Evolutionary conservation across 192 early-diverging fungal species (phyloP), one percentile per base, ranked within the genome.

Genomic region (Glomus cerebriforme): DNA sequence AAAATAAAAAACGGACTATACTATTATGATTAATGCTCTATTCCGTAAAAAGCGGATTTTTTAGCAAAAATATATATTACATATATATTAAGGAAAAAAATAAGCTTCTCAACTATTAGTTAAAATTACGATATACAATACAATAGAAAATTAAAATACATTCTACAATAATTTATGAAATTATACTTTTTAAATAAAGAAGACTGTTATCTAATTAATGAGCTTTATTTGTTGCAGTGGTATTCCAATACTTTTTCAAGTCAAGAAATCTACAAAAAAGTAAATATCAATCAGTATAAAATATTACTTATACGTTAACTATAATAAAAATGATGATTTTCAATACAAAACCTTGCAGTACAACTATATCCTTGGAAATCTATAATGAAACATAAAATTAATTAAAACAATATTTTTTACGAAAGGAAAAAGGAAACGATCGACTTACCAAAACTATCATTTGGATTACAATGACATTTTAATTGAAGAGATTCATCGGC

Each of bases 391-490:
- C 2, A n/a, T 60, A 60, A 37, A 22, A 59, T 27, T 70, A n/a
- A 7, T 45, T 24, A 24, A 43, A 24, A 43, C 7, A 63, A 39
- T 43, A 43, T 1, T 43, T 5, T 39, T 34, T 32, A 35, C 10
- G n/a, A 63, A 31, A 22, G 5, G 1, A 39, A 4, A 59, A 27
- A 24, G 15, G 8, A 62, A 24, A 19, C 60, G 13, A 45, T 22
- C 62, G 7, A 7, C 86, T 78, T 86, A 89, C 89, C 88, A 80
- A 85, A 82, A 75, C 84, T 88, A 12, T 66, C 59, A 13, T 62
- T 26, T 15, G 90, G 88, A 76, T 90, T 73, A 60, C 91, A 89
- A 59, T 79, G 77, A 68, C 91, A 91, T 49, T 86, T 87, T 3
- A 68, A 54, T 24, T 83, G 80, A 35, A 85, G 74, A 31, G 85